Percentiles rank a stretch among this genome's conserved stretches.
Evolutionary conservation across 495 filamentous ascomycete genomes (phyloP).

Genomic region (Tuber magnatum): DNA sequence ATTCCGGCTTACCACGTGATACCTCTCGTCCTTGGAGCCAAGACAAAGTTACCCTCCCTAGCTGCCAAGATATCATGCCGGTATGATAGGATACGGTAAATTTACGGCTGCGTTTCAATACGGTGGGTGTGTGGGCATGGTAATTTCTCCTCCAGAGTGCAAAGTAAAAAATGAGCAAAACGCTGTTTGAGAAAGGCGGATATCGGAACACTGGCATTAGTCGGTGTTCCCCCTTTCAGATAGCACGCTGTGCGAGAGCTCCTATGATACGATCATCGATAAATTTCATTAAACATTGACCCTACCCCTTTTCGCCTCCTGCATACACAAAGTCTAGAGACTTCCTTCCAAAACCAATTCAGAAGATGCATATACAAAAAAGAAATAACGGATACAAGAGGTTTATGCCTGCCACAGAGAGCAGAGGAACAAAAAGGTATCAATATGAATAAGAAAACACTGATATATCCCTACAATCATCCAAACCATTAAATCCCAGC

Average conservation of each 20-base stretch:
- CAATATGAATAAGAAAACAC: not conserved
- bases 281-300: not conserved
- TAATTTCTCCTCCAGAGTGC: not conserved
- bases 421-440: not conserved
- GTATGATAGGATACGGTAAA: no score
- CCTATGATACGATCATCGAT: not conserved
- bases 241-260: not conserved
- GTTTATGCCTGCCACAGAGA: not conserved
- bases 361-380: not conserved
- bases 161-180: not conserved
- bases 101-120: not conserved
- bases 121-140: not conserved
- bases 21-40: not conserved
- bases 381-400: not conserved
- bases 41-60: not conserved
- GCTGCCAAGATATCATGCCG: not conserved
- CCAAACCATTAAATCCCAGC: not conserved
- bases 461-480: not conserved
- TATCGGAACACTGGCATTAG: not conserved
- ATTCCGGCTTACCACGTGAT: not conserved
- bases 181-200: not conserved
- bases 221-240: not conserved
- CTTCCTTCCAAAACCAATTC: not conserved
- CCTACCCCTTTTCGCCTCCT: not conserved
- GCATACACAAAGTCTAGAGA: not conserved